Conservation (phyloP, 805 yeast genomes). For the Kodamaea kaohsiungensis region DNA sequence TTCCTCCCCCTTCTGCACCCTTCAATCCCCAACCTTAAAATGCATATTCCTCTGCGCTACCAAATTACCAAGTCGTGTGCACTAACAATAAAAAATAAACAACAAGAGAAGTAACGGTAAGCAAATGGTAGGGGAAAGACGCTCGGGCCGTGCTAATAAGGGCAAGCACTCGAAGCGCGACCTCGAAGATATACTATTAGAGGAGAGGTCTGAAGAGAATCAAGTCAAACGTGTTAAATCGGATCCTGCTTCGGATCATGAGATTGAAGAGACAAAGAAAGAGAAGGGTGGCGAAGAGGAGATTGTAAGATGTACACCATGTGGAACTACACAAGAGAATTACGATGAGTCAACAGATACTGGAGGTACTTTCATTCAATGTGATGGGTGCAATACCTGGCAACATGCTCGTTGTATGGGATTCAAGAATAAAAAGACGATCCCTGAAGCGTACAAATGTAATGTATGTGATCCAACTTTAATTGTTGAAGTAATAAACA, state of each 20-base stretch:
- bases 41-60: not conserved
- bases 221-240: not conserved
- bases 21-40: not conserved
- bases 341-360: conserved; percentile 58
- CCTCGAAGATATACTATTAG: conserved; percentile 5
- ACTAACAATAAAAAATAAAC: not conserved
- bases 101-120: not conserved
- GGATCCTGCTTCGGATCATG: not conserved
- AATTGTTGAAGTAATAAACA: conserved; percentile 7
- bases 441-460: conserved; percentile 56
- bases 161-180: conserved; percentile 35
- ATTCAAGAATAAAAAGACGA: conserved; percentile 34
- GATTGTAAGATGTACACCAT: conserved; percentile 57
- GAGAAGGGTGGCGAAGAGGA: conserved; percentile 32
- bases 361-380: conserved; percentile 61
- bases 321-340: conserved; percentile 60
- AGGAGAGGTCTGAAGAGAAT: not conserved
- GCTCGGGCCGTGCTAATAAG: conserved; percentile 40
- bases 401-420: conserved; percentile 69
- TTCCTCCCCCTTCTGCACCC: no score
- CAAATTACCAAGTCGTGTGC: conserved; percentile 2
- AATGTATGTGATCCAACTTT: conserved; percentile 51
- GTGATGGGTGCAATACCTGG: conserved; percentile 70
- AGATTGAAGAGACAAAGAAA: conserved; percentile 19
- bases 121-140: conserved; percentile 20